These are phyloP conservation scores for Vitis hybrid DNA, from an alignment of 177 flowering plant species.

Conservation along the genomic window DNA sequence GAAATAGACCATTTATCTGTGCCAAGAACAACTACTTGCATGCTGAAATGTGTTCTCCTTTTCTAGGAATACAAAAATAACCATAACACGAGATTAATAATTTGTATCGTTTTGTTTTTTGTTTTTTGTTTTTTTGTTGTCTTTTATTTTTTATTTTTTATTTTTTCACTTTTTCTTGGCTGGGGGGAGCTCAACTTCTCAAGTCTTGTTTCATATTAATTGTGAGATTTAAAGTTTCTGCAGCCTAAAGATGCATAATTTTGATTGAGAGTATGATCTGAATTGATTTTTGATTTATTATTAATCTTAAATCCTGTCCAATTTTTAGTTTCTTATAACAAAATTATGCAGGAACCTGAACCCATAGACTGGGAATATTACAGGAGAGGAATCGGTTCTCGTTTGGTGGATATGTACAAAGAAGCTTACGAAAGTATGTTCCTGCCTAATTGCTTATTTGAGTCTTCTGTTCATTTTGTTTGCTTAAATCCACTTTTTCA, in stretches of 20 bases:
- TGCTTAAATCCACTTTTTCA: not conserved
- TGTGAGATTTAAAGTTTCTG: no score
- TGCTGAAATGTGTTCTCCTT: no score
- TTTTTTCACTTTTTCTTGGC: not conserved
- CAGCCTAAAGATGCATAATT: not conserved
- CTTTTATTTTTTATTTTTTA: not conserved
- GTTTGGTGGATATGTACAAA: constrained; percentile 91
- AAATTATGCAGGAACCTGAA: constrained; percentile 74
- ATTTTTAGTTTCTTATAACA: no score
- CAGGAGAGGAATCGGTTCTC: constrained; percentile 85
- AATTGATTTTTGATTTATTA: not conserved
- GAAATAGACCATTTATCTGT: no score
- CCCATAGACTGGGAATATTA: constrained; percentile 94
- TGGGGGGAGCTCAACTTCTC: no score
- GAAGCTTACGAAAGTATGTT: constrained; percentile 84
- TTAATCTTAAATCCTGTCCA: no score
- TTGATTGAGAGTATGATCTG: not conserved
- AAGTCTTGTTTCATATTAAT: no score
- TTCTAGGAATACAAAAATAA: no score
- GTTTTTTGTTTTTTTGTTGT: not conserved
- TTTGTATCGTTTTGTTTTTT: no score
- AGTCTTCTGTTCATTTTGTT: not conserved
- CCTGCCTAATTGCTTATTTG: not conserved
- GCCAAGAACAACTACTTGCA: no score
- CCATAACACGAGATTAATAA: no score